Evolutionary conservation across 2,329 filamentous ascomycete species (phyloP), one percentile per base, ranked within the genome.

Genomic region (Daldinia eschscholtzii): DNA sequence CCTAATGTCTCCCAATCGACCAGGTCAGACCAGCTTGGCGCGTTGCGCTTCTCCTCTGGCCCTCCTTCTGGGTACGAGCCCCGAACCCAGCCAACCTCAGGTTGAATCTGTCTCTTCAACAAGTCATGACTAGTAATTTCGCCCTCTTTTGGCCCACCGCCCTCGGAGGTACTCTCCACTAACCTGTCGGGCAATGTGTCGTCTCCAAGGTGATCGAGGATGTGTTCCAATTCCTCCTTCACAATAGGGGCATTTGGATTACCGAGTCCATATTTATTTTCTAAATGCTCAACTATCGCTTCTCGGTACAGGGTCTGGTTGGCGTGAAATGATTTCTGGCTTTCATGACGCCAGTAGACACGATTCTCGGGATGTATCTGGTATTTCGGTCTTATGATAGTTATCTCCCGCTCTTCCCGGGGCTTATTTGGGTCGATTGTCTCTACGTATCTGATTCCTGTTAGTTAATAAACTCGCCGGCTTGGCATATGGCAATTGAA

Each of bases 351-450:
- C 77, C 77, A 79, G 13, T 57, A 58, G 10, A 79, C 67, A 39
- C 76, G 76, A 39, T 78, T 70, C 64, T 79, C 77, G 1, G 77
- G 77, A 42, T 75, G 76, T 12, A 76, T 35, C 4, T 61, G 65
- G 56, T 76, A 77, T 4, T 15, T 30, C 15, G 73, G 74, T 12
- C 72, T 70, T 30, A 12, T 61, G 39, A 78, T 39, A 35, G 6
- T 1, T 26, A 35, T 52, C n/a, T n/a, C 33, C n/a, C 30, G 15
- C 12, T 59, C 41, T 44, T 57, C 55, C 15, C 41, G 18, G 10
- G 12, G 18, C 48, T 23, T 46, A 18, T 9, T 10, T 20, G 6
- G 26, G 12, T 37, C 41, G 4, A 35, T 50, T 41, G 9, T 57
- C 37, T 20, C 12, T 20, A 52, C 10, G 18, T 56, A 74, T 7